A percentile compares a stretch with the other conserved stretches of the same genome.
These are phyloP conservation scores for Gyromitra esculenta DNA, from an alignment of 2,329 filamentous ascomycete species.

Conservation along the genomic window DNA sequence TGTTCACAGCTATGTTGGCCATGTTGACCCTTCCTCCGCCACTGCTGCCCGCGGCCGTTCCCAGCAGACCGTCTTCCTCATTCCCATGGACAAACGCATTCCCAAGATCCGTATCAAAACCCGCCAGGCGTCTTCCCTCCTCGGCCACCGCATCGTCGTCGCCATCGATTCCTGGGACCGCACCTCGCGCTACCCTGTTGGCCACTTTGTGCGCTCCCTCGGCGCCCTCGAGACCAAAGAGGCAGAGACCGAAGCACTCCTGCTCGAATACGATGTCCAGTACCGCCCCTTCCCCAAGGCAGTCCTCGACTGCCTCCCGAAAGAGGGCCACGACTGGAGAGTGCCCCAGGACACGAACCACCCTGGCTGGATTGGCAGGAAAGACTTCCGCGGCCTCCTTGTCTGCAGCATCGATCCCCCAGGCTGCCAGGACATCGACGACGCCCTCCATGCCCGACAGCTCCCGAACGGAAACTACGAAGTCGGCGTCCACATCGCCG, in stretches of 20 bases:
- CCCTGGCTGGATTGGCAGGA: conserved; percentile 84
- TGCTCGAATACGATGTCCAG: conserved; percentile 96
- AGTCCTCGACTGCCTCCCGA: conserved; percentile 89
- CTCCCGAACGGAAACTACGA: conserved; percentile 94
- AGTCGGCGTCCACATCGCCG: conserved; percentile 97
- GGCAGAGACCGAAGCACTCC: conserved; percentile 93
- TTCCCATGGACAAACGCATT: conserved; percentile 97
- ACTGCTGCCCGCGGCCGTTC: conserved; percentile 79
- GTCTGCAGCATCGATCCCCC: conserved; percentile 98
- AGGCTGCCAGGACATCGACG: conserved; percentile 97
- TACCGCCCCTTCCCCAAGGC: conserved; percentile 97
- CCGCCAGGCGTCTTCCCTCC: conserved; percentile 83
- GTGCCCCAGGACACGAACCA: conserved; percentile 83
- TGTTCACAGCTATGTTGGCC: conserved; percentile 74
- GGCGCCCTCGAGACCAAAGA: conserved; percentile 95
- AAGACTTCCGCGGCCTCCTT: conserved; percentile 83
- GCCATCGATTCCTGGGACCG: conserved; percentile 96
- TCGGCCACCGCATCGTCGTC: conserved; percentile 90
- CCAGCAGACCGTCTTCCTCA: conserved; percentile 91
- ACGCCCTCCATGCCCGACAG: conserved; percentile 86
- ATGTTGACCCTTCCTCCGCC: conserved; percentile 87
- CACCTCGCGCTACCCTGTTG: conserved; percentile 89
- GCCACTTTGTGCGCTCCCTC: conserved; percentile 91
- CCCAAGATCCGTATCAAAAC: conserved; percentile 95
- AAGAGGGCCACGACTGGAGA: conserved; percentile 91